Evolutionary conservation across 176 grass and related monocot species (phyloP).

Genomic region (Ananas comosus): DNA sequence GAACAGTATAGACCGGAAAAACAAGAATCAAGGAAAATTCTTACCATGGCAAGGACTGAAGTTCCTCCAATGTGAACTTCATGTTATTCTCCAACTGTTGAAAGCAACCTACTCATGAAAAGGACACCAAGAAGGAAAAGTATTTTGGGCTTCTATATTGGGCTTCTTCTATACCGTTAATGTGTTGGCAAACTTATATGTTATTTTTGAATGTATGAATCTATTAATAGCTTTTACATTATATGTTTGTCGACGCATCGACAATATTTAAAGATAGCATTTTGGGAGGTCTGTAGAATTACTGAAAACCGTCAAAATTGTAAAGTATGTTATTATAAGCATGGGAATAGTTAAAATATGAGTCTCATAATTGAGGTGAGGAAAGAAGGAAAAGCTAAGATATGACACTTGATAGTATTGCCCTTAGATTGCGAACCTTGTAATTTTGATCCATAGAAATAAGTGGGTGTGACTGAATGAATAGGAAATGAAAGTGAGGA

Average conservation of each 20-base stretch:
- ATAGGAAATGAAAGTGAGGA: conserved; percentile 20
- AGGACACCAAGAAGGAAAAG: conserved; percentile 1
- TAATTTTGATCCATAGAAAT: conserved; percentile 14
- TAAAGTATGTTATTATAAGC: too few relatives aligned
- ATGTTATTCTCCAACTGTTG: background rate
- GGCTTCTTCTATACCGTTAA: too few relatives aligned
- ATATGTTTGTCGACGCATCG: too few relatives aligned
- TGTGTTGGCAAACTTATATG: too few relatives aligned
- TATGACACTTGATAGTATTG: conserved; percentile 6
- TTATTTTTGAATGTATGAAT: too few relatives aligned
- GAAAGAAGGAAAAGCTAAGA: conserved; percentile 4
- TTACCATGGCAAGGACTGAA: background rate
- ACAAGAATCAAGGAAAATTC: background rate
- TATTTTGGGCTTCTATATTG: conserved; percentile 3
- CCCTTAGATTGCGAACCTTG: background rate
- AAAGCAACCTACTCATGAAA: conserved; percentile 4
- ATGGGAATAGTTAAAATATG: too few relatives aligned
- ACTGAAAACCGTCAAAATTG: too few relatives aligned
- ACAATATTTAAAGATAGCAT: too few relatives aligned
- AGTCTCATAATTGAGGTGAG: background rate
- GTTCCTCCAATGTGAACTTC: conserved; percentile 11
- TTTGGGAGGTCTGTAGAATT: too few relatives aligned
- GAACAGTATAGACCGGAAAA: background rate
- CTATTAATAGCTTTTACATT: too few relatives aligned
- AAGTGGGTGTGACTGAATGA: conserved; percentile 23